phyloP scores from a whole-genome alignment of 2,329 filamentous ascomycete species.

The Penicillium sp. region DNA sequence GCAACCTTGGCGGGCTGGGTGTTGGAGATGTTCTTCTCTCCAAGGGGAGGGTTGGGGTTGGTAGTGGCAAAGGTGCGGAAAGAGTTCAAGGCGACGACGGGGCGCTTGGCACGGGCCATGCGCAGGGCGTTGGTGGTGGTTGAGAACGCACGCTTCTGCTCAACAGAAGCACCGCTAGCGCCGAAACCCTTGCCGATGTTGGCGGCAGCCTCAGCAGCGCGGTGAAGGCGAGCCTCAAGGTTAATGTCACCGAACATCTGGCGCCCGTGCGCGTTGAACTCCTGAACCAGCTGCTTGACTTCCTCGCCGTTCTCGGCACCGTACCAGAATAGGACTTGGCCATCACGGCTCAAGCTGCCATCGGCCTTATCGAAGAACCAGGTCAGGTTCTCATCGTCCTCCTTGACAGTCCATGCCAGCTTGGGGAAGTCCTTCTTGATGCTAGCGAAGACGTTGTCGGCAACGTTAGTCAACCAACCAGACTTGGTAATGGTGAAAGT shows the following conservation, averaged over 20 bases:
- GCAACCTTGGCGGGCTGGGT: conserved; percentile 74
- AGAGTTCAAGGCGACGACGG: conserved; percentile 30
- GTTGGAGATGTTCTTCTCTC: conserved; percentile 83
- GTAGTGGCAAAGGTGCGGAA: conserved; percentile 44
- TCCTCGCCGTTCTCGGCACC: conserved; percentile 79
- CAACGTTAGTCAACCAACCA: conserved; percentile 90
- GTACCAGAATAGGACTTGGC: conserved; percentile 95
- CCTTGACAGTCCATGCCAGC: conserved; percentile 93
- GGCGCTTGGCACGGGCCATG: conserved; percentile 32
- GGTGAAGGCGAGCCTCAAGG: conserved; percentile 78
- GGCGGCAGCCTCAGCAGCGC: conserved; percentile 69
- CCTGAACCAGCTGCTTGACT: conserved; percentile 76
- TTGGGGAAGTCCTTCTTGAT: conserved; percentile 92
- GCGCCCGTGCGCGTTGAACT: conserved; percentile 78
- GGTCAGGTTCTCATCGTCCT: conserved; percentile 91
- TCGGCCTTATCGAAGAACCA: conserved; percentile 99
- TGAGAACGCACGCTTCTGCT: conserved; percentile 68
- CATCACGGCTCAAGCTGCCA: conserved; percentile 79
- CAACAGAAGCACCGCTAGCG: conserved; percentile 47
- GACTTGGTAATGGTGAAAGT: conserved; percentile 92
- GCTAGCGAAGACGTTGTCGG: conserved; percentile 89
- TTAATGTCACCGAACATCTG: conserved; percentile 88
- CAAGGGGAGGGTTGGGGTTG: conserved; percentile 87
- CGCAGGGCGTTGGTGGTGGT: conserved; percentile 50
- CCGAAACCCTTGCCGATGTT: conserved; percentile 49